Evolutionary conservation across 176 grass and related monocot species (phyloP), one percentile per base, ranked within the genome.

Genomic region (Triticum turgidum): DNA sequence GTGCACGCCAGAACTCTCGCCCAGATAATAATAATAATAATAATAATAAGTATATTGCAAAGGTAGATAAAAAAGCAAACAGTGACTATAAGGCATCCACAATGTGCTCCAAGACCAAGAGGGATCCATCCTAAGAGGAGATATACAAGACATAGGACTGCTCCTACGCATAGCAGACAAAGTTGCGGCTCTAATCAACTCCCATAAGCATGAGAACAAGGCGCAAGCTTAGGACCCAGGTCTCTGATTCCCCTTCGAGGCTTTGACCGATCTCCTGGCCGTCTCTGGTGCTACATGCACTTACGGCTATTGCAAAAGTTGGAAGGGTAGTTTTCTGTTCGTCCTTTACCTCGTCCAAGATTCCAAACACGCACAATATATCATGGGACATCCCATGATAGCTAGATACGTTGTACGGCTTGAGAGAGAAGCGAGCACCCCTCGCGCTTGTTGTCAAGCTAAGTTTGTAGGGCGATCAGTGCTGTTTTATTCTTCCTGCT

Each of bases 261-360:
- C 56, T 59, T 80, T 88, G 89, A 91, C 85, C 52, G 29, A 85
- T 70, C 89, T 75, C 73, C 69, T 91, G 76, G n/a, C 69, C 77
- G 18, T 64, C 89, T 87, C 76, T 81, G 76, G 51, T 88, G 85
- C 77, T 84, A 27, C 80, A 21, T 56, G 47, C 79, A 62, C 89
- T 66, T 73, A 72, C 21, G 75, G 66, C 77, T 35, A 81, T 91
- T 69, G 85, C 68, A 38, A 39, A 9, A 30, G 29, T 30, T 30
- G 29, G 49, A 77, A 87, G 61, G 47, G 75, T 32, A 59, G 75
- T 86, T 86, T 51, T 65, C 20, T 63, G 58, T 54, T 80, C 75
- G 47, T 79, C 64, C 82, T 65, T 74, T 75, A 42, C 62, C 67
- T 78, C 81, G 27, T 52, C 61, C 68, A 87, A 73, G 69, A 80